Base-by-base conservation (phyloP, 1,284 basidiomycete species). In the Sanguinoderma infundibulare region DNA sequence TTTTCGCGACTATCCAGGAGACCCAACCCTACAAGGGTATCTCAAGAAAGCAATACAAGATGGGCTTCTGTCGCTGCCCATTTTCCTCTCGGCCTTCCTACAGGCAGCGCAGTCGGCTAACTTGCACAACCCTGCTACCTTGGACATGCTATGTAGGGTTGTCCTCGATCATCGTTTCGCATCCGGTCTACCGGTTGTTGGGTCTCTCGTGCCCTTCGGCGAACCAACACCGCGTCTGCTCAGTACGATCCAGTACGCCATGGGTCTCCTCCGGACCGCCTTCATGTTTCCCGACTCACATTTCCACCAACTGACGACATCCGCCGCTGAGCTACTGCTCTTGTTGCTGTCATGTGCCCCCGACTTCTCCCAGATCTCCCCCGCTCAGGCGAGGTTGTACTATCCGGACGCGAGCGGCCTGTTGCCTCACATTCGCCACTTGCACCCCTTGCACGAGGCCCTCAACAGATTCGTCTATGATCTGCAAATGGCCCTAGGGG, bases 81-180 rank as follows among this genome's bases (percentile, higher is more conserved):
- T 79, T 10, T 90, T 87, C 68, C 79, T 90, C 6, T 71, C 84
- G 5, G 86, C 86, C 3, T 84, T 85, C 61, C 72, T 84, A 10
- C 75, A 73, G 17, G 78, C 78, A 5, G 77, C 76, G 32, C 75
- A 75, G 34, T 79, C 80, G 10, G 70, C 75, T 24, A 77, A 87
- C 38, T 68, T 91, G 32, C 87, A 89, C 65, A 79, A 84, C 40
- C 76, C 82, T 9, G 81, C 86, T 0, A 92, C 89, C 2, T 77
- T 92, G 39, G 84, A 90, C 69, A 82, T 83, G 67, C 82, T 92
- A 9, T 91, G 88, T 72, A 82, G 83, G 50, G 78, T 87, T 40
- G 85, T 83, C 6, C 75, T 91, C 47, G 83, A 89, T 57, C 77
- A 78, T 3, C 86, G 90, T 69, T 87, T 88, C 69, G 75, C 83